Base-by-base conservation (phyloP, 768 basidiomycete genomes). In the Suillus luteus region DNA sequence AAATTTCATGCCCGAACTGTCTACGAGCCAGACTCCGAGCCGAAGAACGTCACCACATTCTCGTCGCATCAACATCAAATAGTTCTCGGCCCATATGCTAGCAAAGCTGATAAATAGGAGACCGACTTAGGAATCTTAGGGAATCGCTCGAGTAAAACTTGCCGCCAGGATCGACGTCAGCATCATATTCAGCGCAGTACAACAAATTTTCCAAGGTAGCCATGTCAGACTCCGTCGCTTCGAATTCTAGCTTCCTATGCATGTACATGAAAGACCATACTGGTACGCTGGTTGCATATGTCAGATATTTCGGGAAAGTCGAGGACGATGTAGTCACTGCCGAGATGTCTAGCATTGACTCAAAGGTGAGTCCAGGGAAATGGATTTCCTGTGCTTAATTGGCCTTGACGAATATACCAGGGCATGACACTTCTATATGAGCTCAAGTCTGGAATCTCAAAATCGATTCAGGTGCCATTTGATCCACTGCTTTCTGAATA, bases 241-340 rank as follows among this genome's bases (percentile, higher is more conserved):
- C 51, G 17, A 52, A 52, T 1, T 52, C 27, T 10, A 17, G 51
- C 8, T 95, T 92, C 72, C 81, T 94, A 49, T 84, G 85, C 73
- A 90, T 86, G 85, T 95, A 94, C 79, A 93, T 69, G 51, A 52
- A 52, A 17, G 17, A 52, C 27, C 4, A 31, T 19, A 90, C 90
- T 0, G 92, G 93, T 71, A 93, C 92, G 1, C 79, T 94, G 67
- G 90, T 94, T 41, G 90, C 90, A 3, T 95, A 93, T 68, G 90
- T 52, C 27, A 52, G 31, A 5, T 52, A 52, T 52, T 52, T 52
- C 4, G 51, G 51, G 51, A 86, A 88, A 66, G 81, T 92, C 12
- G 81, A 82, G 35, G 78, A 78, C 44, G 69, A 72, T 33, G 82
- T 92, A 19, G 74, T 75, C 2, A 82, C 82, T n/a, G 91, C 91